phyloP scores from a whole-genome alignment of 345 rosid species.

The Raphanus raphanistrum region DNA sequence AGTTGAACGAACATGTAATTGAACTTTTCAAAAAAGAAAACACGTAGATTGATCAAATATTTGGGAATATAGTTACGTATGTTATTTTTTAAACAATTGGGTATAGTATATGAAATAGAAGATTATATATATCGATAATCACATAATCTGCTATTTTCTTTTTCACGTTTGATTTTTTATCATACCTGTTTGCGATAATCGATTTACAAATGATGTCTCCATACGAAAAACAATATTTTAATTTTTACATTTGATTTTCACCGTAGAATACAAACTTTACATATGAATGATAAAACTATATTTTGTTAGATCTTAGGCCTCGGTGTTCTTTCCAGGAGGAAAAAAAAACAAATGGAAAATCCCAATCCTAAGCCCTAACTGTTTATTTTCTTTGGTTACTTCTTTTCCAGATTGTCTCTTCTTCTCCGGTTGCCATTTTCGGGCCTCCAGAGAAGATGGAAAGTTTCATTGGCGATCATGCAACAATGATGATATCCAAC shows the following conservation, averaged over 20 bases:
- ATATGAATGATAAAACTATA: neutral
- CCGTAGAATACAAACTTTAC: neutral
- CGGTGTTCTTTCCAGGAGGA: neutral
- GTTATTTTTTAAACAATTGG: neutral
- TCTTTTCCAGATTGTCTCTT: conserved; percentile 3
- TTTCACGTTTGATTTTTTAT: neutral
- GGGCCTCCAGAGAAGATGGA: neutral
- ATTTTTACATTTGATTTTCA: neutral
- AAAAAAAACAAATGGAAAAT: neutral
- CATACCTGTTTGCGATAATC: neutral
- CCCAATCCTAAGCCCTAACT: neutral
- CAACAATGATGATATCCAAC: neutral
- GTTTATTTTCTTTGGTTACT: conserved; percentile 1
- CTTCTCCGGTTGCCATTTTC: neutral
- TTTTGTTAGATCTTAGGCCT: neutral
- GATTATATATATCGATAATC: conserved; percentile 2
- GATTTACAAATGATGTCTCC: neutral
- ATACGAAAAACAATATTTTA: neutral
- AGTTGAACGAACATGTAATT: neutral
- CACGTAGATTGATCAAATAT: neutral
- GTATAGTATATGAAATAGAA: neutral
- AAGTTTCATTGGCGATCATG: neutral
- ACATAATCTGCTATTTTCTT: neutral
- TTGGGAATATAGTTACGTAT: neutral
- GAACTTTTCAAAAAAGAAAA: too few species aligned